Evolutionary conservation across 2,329 filamentous ascomycete species (phyloP).

Genomic region (Aspergillus viridinutans): DNA sequence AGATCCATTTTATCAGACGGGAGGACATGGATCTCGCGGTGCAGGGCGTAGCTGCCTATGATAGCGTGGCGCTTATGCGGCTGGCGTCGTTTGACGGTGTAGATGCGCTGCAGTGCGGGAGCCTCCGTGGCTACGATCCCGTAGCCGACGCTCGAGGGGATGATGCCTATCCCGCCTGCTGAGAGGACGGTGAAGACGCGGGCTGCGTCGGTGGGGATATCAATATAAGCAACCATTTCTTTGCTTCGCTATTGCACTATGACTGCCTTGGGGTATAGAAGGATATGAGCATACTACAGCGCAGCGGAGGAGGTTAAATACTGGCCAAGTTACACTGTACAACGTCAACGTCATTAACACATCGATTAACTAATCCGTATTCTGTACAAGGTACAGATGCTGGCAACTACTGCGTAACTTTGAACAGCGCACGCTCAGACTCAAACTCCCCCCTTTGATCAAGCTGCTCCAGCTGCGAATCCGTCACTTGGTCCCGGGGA

Average conservation of each 20-base stretch:
- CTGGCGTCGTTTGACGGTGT: slow-evolving; percentile 17
- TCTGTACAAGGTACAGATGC: slow-evolving; percentile 2
- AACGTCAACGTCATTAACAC: not conserved
- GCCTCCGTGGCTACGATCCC: slow-evolving; percentile 19
- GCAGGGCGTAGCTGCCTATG: slow-evolving; percentile 23
- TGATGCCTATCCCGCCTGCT: slow-evolving; percentile 23
- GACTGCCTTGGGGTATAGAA: not conserved
- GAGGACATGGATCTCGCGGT: slow-evolving; percentile 20
- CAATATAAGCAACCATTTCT: not conserved
- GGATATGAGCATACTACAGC: not conserved
- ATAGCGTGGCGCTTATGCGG: slow-evolving; percentile 26
- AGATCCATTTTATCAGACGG: slow-evolving; percentile 12
- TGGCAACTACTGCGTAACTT: slow-evolving; percentile 1
- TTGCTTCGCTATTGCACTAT: too few species aligned
- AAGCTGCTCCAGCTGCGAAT: slow-evolving; percentile 18
- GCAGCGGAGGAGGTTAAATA: too few species aligned
- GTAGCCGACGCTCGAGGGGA: slow-evolving; percentile 25
- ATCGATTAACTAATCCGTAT: not conserved
- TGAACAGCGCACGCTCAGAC: slow-evolving; percentile 20
- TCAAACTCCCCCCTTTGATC: slow-evolving; percentile 20
- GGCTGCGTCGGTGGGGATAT: slow-evolving; percentile 13
- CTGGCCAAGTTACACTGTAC: too few species aligned
- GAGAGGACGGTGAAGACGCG: slow-evolving; percentile 18
- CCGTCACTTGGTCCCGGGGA: slow-evolving; percentile 18
- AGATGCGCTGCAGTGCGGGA: slow-evolving; percentile 17